Conservation (phyloP, 176 grass and related monocot species). For the Ensete glaucum region DNA sequence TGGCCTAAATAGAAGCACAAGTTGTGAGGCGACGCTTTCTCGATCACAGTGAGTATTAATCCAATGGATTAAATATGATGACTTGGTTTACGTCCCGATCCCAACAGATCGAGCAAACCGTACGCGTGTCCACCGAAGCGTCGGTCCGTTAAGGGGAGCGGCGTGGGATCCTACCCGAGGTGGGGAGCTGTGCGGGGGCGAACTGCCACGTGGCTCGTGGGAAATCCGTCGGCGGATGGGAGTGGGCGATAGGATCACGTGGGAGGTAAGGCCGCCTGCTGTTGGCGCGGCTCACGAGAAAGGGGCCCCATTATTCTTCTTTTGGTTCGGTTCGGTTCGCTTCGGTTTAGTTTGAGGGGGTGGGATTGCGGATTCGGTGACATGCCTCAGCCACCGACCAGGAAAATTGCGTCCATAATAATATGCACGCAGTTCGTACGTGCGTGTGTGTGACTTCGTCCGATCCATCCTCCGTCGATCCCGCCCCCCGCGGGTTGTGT, state of each 20-base stretch:
- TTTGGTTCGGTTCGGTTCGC: background rate
- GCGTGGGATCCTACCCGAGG: no score
- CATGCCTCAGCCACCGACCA: background rate
- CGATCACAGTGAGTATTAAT: background rate
- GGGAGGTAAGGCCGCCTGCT: background rate
- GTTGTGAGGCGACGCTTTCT: background rate
- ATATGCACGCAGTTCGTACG: no score
- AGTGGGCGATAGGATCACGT: background rate
- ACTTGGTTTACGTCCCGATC: no score
- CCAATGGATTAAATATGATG: background rate
- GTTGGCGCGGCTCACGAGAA: background rate
- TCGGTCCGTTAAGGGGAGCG: background rate
- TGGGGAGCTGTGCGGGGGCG: background rate
- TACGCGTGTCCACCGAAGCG: background rate
- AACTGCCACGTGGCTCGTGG: background rate
- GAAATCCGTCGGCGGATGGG: background rate
- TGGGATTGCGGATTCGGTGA: background rate
- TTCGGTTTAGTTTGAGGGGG: no score
- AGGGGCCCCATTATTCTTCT: background rate
- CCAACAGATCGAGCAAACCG: background rate
- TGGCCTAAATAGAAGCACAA: background rate
- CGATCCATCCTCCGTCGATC: no score
- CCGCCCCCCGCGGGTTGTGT: no score
- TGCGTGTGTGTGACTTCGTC: no score
- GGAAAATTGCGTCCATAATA: no score